These are phyloP conservation scores for Pythium utonaiense DNA, from an alignment of 352 stramenopile species.

Conservation along the genomic window DNA sequence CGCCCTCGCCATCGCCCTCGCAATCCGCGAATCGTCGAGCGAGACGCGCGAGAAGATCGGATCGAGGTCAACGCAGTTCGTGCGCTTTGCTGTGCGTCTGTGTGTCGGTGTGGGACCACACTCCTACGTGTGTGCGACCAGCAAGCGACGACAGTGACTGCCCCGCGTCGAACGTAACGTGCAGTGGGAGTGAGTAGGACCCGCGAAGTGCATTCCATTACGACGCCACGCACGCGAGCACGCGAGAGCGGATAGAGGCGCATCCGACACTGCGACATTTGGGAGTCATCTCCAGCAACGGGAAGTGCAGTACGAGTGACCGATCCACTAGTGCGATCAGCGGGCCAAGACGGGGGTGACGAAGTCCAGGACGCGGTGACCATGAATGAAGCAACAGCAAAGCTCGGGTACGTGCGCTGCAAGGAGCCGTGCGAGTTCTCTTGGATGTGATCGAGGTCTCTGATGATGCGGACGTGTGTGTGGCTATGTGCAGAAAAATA, in stretches of 20 bases:
- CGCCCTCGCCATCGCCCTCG: neutral
- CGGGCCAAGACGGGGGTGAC: neutral
- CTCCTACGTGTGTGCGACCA: neutral
- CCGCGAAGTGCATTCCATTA: no score
- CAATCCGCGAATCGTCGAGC: no score
- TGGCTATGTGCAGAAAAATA: constrained; percentile 71
- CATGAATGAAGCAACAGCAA: constrained; percentile 35
- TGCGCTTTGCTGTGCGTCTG: no score
- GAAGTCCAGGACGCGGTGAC: neutral
- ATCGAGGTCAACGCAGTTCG: neutral
- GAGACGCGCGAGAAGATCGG: neutral
- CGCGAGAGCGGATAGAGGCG: neutral
- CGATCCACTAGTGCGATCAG: neutral
- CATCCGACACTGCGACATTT: neutral
- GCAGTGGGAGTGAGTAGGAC: no score
- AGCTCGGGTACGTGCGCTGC: constrained; percentile 28
- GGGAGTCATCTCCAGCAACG: neutral
- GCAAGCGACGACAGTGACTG: neutral
- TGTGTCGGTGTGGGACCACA: no score
- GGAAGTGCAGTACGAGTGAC: neutral
- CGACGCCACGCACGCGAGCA: neutral
- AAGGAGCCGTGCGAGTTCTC: no score
- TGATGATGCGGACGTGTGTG: neutral
- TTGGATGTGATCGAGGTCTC: no score
- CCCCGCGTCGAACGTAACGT: neutral